These are phyloP conservation scores for Trametes maxima DNA, from an alignment of 768 basidiomycete genomes.

Conservation along the genomic window DNA sequence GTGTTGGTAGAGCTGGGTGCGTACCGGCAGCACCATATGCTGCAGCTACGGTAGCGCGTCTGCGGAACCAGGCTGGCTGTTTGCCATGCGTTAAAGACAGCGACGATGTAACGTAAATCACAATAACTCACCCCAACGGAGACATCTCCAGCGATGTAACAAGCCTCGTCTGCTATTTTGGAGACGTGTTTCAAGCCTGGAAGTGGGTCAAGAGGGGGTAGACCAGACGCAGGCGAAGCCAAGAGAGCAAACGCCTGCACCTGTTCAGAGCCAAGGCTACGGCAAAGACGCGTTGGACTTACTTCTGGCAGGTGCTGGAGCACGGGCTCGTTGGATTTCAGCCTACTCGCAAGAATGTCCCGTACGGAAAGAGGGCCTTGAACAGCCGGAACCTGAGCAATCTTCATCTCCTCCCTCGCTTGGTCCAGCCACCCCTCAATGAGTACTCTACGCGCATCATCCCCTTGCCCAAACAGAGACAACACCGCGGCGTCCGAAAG, in stretches of 20 bases:
- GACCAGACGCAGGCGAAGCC: conserved; percentile 49
- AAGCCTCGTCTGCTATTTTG: conserved; percentile 70
- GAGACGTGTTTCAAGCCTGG: conserved; percentile 64
- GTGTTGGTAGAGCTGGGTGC: background rate
- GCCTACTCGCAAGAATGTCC: conserved; percentile 55
- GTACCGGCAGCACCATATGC: conserved; percentile 64
- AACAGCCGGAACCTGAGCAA: conserved; percentile 17
- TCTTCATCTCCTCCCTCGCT: conserved; percentile 55
- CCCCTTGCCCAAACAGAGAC: conserved; percentile 71
- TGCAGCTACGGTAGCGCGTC: conserved; percentile 62
- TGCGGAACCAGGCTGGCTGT: conserved; percentile 75
- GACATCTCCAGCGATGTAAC: conserved; percentile 54
- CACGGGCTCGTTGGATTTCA: conserved; percentile 70
- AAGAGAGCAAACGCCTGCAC: conserved; percentile 73
- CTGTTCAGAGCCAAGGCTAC: background rate
- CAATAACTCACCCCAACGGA: conserved; percentile 54
- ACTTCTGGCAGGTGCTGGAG: conserved; percentile 70
- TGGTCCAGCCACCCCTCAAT: conserved; percentile 76
- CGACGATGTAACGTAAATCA: background rate
- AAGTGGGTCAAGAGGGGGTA: conserved; percentile 58
- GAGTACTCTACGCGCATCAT: conserved; percentile 63
- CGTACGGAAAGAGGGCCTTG: conserved; percentile 37
- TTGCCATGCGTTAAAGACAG: conserved; percentile 1
- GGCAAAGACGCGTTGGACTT: conserved; percentile 17
- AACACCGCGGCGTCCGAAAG: conserved; percentile 72